These are phyloP conservation scores for Thielaviopsis populi DNA, from an alignment of 2,329 filamentous ascomycete genomes.

Conservation along the genomic window DNA sequence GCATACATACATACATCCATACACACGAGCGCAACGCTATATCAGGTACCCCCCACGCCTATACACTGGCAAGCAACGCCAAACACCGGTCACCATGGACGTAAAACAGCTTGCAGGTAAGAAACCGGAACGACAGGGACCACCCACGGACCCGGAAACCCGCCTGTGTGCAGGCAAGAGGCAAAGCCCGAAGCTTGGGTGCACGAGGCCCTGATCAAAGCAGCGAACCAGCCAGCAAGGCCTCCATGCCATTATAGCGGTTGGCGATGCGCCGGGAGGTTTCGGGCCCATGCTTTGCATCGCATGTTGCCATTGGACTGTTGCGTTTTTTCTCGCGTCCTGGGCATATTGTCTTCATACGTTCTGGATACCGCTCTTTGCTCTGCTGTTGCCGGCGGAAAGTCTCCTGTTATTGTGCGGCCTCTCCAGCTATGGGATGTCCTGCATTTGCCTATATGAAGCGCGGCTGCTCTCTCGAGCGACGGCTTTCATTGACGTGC, in stretches of 20 bases:
- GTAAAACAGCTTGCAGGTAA: constrained; percentile 7
- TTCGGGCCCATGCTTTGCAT: background rate
- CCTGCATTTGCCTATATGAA: background rate
- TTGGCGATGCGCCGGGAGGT: background rate
- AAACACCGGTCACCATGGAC: constrained; percentile 10
- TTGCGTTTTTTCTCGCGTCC: background rate
- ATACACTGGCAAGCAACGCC: background rate
- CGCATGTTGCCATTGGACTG: background rate
- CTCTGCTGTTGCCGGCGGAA: background rate
- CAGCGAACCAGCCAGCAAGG: background rate
- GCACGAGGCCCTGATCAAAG: background rate
- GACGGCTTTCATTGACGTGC: background rate
- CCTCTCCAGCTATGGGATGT: background rate
- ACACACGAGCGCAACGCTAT: background rate
- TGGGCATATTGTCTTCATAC: constrained; percentile 1
- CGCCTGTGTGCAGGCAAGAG: background rate
- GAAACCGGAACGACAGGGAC: background rate
- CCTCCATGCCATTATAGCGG: background rate
- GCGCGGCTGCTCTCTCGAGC: background rate
- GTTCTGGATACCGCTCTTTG: background rate
- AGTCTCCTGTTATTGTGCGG: constrained; percentile 1
- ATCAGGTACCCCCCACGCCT: background rate
- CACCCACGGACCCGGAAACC: background rate
- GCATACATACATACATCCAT: too few species aligned
- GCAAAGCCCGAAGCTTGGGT: background rate